Percentiles rank a stretch among this genome's conserved stretches.
Conservation (phyloP, 2,329 filamentous ascomycete genomes). For the Pseudogymnoascus sp. region DNA sequence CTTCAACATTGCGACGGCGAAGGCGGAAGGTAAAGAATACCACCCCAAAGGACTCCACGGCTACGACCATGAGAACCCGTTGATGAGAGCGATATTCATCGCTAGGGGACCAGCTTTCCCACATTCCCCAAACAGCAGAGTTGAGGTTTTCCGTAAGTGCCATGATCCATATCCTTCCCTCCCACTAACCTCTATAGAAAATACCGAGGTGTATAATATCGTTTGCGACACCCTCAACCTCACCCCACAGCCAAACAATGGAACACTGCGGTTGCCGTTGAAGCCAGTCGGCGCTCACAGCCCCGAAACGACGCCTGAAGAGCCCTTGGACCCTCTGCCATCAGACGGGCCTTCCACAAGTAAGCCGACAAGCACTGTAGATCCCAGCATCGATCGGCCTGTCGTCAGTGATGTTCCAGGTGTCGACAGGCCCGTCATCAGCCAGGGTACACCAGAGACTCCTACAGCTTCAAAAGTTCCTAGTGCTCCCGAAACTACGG, state of each 20-base stretch:
- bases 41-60: conserved; percentile 82
- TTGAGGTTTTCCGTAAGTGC: conserved; percentile 73
- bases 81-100: conserved; percentile 95
- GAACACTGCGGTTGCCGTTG: conserved; percentile 70
- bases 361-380: not conserved
- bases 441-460: not conserved
- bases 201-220: conserved; percentile 91
- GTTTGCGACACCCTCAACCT: conserved; percentile 82
- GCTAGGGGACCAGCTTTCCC: conserved; percentile 89
- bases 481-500: conserved; percentile 13
- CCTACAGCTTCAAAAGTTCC: not conserved
- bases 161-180: not conserved
- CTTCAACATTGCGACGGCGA: conserved; percentile 65
- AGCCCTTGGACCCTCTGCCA: conserved; percentile 48
- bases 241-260: conserved; percentile 72
- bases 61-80: conserved; percentile 87
- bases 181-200: conserved; percentile 51
- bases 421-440: conserved; percentile 2
- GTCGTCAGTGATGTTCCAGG: conserved; percentile 16
- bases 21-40: conserved; percentile 60
- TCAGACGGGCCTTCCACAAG: not conserved
- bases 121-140: conserved; percentile 70
- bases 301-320: conserved; percentile 40
- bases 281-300: conserved; percentile 41
- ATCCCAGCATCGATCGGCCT: conserved; percentile 6